A percentile compares a stretch with the other conserved stretches of the same genome.
Conservation (phyloP, 768 basidiomycete species). For the Melanogaster broomeanus region DNA sequence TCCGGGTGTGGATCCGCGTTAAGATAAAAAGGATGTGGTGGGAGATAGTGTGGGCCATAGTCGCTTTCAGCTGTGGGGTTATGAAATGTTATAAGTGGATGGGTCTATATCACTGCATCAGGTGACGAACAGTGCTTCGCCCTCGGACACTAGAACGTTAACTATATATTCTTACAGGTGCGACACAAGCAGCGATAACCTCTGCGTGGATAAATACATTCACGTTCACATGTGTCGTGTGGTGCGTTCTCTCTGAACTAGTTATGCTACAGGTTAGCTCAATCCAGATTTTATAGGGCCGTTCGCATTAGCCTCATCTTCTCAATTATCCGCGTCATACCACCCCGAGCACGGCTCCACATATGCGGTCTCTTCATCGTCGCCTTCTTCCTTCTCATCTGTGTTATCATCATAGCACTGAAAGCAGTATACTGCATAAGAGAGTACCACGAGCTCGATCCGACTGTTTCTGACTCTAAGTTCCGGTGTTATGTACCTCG, state of each 20-base stretch:
- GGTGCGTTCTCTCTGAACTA: slow-evolving; percentile 12
- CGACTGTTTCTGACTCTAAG: background rate
- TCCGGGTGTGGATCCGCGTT: slow-evolving; percentile 22
- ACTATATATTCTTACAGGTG: background rate
- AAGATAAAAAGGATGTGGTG: slow-evolving; percentile 18
- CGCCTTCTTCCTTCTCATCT: slow-evolving; percentile 8
- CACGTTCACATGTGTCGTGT: slow-evolving; percentile 7
- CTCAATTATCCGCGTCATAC: slow-evolving; percentile 20
- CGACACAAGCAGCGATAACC: background rate
- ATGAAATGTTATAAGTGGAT: slow-evolving; percentile 1
- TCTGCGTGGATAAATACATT: slow-evolving; percentile 17
- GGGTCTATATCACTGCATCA: slow-evolving; percentile 4
- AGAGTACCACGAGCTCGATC: background rate
- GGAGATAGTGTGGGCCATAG: slow-evolving; percentile 21
- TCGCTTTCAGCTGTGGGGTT: slow-evolving; percentile 15
- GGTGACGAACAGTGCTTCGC: slow-evolving; percentile 3
- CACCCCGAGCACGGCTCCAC: slow-evolving; percentile 9
- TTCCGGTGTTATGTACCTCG: background rate
- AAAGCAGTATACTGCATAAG: slow-evolving; percentile 5
- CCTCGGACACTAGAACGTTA: background rate
- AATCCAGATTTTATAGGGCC: slow-evolving; percentile 9
- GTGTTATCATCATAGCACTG: slow-evolving; percentile 1
- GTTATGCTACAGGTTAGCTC: background rate
- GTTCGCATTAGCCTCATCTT: slow-evolving; percentile 22
- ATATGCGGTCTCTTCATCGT: slow-evolving; percentile 5